Percentiles rank a stretch among this genome's conserved stretches.
Evolutionary conservation across 31 red algal species (phyloP).

Genomic region (Endocladia muricata): DNA sequence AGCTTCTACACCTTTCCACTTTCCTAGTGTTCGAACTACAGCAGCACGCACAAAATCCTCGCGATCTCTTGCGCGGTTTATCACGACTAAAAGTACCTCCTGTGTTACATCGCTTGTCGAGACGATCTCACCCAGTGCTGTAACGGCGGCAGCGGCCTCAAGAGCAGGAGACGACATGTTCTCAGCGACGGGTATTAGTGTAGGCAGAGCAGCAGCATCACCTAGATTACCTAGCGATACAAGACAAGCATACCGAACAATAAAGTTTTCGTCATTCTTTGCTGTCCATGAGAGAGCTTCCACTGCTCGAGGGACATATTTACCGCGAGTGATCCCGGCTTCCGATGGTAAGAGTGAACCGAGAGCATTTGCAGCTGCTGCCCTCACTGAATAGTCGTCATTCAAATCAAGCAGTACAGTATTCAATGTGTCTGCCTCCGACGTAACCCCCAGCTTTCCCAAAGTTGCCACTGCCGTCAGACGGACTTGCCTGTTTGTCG

Average conservation of each 20-base stretch:
- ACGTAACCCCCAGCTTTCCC: constrained; percentile 5
- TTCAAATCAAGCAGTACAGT: background rate
- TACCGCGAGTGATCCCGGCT: background rate
- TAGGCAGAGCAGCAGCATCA: background rate
- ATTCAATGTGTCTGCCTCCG: background rate
- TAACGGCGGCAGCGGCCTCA: constrained; percentile 46
- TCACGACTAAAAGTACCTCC: constrained; percentile 15
- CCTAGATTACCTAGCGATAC: constrained; percentile 44
- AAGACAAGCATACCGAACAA: constrained; percentile 42
- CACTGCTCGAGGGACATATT: constrained; percentile 5
- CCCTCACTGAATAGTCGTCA: constrained; percentile 16
- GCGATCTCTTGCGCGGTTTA: constrained; percentile 17
- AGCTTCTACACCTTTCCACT: constrained; percentile 26
- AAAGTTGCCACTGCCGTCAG: constrained; percentile 10
- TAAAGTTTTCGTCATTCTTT: constrained; percentile 50
- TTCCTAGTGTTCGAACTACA: constrained; percentile 44
- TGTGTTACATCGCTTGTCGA: background rate
- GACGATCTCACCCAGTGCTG: constrained; percentile 35
- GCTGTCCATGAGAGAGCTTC: constrained; percentile 8
- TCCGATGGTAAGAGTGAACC: constrained; percentile 34
- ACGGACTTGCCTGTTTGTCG: constrained; percentile 7
- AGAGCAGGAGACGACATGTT: constrained; percentile 33
- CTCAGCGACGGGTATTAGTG: constrained; percentile 16
- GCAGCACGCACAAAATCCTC: constrained; percentile 55
- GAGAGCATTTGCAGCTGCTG: constrained; percentile 11